Conservation (phyloP, 352 stramenopile genomes). For the Globisporangium cylindrosporum region DNA sequence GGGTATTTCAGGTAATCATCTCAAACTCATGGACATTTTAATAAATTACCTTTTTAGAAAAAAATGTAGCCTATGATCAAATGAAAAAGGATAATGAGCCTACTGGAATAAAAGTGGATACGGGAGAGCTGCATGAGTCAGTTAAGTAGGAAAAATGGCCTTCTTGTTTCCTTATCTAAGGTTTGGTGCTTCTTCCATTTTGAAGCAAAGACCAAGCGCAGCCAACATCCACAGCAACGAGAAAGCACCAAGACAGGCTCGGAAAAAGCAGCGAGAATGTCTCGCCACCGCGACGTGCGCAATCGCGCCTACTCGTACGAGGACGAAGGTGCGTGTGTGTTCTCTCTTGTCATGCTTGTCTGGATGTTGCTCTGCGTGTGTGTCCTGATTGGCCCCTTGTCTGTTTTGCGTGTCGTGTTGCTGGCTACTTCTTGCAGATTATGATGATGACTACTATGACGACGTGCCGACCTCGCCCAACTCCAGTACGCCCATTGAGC, state of each 20-base stretch:
- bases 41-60: no score
- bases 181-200: slow-evolving; percentile 6
- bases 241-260: neutral
- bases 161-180: no score
- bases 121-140: no score
- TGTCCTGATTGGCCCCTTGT: neutral
- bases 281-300: slow-evolving; percentile 79
- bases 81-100: no score
- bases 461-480: slow-evolving; percentile 57
- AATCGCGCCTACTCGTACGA: slow-evolving; percentile 90
- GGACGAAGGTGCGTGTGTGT: slow-evolving; percentile 67
- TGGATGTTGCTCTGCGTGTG: neutral
- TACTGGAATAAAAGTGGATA: no score
- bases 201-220: slow-evolving; percentile 6
- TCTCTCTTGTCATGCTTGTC: neutral
- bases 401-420: neutral
- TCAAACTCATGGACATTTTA: no score
- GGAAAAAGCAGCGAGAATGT: slow-evolving; percentile 39
- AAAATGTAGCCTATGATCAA: no score
- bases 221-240: neutral
- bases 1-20: no score
- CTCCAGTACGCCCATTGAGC: slow-evolving; percentile 37
- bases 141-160: no score
- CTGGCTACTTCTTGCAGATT: slow-evolving; percentile 33
- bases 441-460: slow-evolving; percentile 74